Evolutionary conservation across 1,284 basidiomycete species (phyloP).

Genomic region (Naganishia sp.): DNA sequence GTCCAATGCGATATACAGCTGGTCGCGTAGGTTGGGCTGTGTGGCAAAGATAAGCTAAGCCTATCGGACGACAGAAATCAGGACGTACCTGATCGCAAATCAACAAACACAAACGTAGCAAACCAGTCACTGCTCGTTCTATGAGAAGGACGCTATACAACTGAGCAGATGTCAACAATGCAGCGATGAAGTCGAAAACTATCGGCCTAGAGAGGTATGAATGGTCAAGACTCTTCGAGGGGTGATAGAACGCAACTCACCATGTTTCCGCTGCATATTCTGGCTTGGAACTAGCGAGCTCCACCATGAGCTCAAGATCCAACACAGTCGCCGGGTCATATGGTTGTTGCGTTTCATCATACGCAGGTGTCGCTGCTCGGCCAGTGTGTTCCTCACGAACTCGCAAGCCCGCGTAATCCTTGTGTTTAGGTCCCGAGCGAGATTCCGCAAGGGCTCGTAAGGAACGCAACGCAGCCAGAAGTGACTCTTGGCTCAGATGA

Average conservation of each 20-base stretch:
- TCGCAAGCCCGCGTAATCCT: slow-evolving; percentile 16
- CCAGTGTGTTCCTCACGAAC: slow-evolving; percentile 21
- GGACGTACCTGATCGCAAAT: slow-evolving; percentile 69
- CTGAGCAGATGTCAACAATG: slow-evolving; percentile 71
- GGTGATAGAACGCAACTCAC: slow-evolving; percentile 56
- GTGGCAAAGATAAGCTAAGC: background rate
- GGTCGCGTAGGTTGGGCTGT: slow-evolving; percentile 76
- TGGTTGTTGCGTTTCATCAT: slow-evolving; percentile 61
- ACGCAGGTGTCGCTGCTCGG: slow-evolving; percentile 30
- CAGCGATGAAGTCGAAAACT: slow-evolving; percentile 85
- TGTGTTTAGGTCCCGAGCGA: slow-evolving; percentile 33
- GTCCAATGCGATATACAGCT: slow-evolving; percentile 90
- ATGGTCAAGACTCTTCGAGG: background rate
- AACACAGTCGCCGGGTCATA: slow-evolving; percentile 96
- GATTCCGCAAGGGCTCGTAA: slow-evolving; percentile 83
- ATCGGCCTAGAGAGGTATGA: slow-evolving; percentile 66
- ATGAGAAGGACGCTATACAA: slow-evolving; percentile 87
- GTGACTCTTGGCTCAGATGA: slow-evolving; percentile 71
- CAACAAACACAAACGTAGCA: slow-evolving; percentile 76
- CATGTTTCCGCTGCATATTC: slow-evolving; percentile 82
- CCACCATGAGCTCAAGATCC: slow-evolving; percentile 89
- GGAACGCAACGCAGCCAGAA: slow-evolving; percentile 78
- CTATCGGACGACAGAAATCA: background rate
- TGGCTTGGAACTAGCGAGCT: slow-evolving; percentile 73
- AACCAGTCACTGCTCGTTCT: slow-evolving; percentile 91